A percentile compares a stretch with the other conserved stretches of the same genome.
Evolutionary conservation across 352 stramenopile species (phyloP).

Genomic region (Globisporangium acanthophoron): DNA sequence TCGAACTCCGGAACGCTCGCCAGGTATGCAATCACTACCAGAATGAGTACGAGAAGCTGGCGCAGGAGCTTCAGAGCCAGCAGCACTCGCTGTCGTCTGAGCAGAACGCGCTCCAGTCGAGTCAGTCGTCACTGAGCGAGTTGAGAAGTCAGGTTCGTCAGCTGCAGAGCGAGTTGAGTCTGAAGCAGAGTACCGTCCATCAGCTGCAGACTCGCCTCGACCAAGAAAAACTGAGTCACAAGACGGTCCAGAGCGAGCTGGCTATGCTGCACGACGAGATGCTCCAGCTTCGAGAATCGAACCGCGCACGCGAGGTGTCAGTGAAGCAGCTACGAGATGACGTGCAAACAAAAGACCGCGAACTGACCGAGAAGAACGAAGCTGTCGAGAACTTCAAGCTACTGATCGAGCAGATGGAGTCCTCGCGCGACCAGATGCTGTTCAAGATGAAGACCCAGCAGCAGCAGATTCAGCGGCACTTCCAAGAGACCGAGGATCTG

Average conservation of each 20-base stretch:
- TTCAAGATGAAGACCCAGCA: slow-evolving; percentile 77
- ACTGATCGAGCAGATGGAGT: slow-evolving; percentile 79
- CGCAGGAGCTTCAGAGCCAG: slow-evolving; percentile 50
- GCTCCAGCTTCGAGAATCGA: slow-evolving; percentile 44
- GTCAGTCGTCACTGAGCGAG: slow-evolving; percentile 46
- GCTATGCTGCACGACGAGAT: slow-evolving; percentile 56
- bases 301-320: slow-evolving; percentile 43
- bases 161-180: slow-evolving; percentile 53
- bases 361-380: slow-evolving; percentile 61
- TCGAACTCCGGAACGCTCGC: slow-evolving; percentile 52
- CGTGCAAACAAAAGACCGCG: slow-evolving; percentile 44
- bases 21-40: slow-evolving; percentile 68
- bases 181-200: slow-evolving; percentile 42
- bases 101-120: slow-evolving; percentile 38
- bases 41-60: slow-evolving; percentile 68
- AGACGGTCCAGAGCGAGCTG: slow-evolving; percentile 51
- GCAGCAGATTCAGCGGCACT: slow-evolving; percentile 51
- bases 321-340: slow-evolving; percentile 58
- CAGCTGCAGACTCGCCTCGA: slow-evolving; percentile 62
- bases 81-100: slow-evolving; percentile 56
- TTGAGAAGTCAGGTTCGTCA: slow-evolving; percentile 56
- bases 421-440: slow-evolving; percentile 68
- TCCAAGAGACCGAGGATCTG: slow-evolving; percentile 49
- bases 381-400: slow-evolving; percentile 64
- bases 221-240: slow-evolving; percentile 53